These are phyloP conservation scores for Graphilbum ipis-grandicollis DNA, from an alignment of 2,329 filamentous ascomycete species.

Conservation along the genomic window DNA sequence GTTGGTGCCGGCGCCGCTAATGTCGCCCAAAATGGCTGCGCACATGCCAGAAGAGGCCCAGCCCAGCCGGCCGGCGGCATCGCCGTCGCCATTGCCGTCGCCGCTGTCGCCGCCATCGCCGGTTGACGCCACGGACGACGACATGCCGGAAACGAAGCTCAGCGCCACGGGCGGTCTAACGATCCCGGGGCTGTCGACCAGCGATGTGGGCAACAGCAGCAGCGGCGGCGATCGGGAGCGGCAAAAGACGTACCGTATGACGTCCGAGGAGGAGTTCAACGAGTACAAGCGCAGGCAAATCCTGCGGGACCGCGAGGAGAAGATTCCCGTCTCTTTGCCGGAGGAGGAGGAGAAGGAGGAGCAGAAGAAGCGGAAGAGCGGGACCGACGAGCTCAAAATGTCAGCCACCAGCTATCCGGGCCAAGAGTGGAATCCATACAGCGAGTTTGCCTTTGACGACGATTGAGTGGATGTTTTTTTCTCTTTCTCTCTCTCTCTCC, in stretches of 20 bases:
- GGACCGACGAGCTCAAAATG: slow-evolving; percentile 37
- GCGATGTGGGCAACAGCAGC: slow-evolving; percentile 5
- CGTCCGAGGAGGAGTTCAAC: slow-evolving; percentile 18
- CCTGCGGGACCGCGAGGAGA: slow-evolving; percentile 31
- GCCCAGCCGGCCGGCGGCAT: too few species aligned
- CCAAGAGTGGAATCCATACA: slow-evolving; percentile 50
- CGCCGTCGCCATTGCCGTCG: neutral
- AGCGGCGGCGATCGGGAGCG: slow-evolving; percentile 9
- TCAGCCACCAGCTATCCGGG: slow-evolving; percentile 51
- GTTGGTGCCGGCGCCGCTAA: too few species aligned
- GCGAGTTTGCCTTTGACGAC: slow-evolving; percentile 14
- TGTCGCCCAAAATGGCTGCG: too few species aligned
- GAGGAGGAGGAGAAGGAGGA: slow-evolving; percentile 11
- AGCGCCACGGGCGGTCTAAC: slow-evolving; percentile 6
- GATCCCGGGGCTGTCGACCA: slow-evolving; percentile 4
- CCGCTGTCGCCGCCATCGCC: slow-evolving; percentile 15
- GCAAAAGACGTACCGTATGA: slow-evolving; percentile 13
- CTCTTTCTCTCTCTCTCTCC: too few species aligned
- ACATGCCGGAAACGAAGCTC: slow-evolving; percentile 8
- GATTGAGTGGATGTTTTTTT: too few species aligned
- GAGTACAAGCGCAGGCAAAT: slow-evolving; percentile 26
- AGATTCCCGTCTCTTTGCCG: slow-evolving; percentile 25
- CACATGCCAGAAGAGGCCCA: too few species aligned
- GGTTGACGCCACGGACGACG: slow-evolving; percentile 22
- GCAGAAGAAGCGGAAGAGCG: slow-evolving; percentile 16